Evolutionary conservation across 345 rosid genomes (phyloP), one percentile per base, ranked within the genome.

Genomic region (Erodium maritimum): DNA sequence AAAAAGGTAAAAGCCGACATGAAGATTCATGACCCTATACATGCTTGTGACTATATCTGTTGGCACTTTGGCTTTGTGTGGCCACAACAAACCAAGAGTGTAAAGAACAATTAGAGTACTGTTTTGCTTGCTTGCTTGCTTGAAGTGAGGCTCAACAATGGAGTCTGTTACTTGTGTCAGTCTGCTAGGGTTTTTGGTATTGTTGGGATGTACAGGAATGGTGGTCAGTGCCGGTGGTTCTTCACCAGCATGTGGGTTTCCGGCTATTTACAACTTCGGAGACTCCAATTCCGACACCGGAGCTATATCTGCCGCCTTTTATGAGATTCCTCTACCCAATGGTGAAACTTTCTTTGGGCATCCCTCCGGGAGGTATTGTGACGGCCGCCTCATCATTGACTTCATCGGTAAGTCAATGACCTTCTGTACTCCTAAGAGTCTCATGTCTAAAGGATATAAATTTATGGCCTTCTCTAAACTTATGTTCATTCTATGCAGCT

Each of bases 271-370:
- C 65, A 85, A 85, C 71, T 88, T 85, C n/a, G 95, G 86, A 45
- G 90, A 85, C 78, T 85, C 90, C 16, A 88, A 85, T 66, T 88
- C 86, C 0, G 90, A 88, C 67, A 79, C 87, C 2, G 95, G 91
- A 64, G 90, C 74, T 21, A 75, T 58, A 52, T 80, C 87, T 0
- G 81, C 91, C 0, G 82, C 91, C 21, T 19, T 82, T 0, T 56
- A 68, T 6, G 82, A 73, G 67, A 76, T 80, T 62, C 58, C 68
- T 51, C 61, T 78, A 16, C 95, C 91, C 1, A 77, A 84, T 19
- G 91, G 95, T 17, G 84, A 79, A 74, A 79, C 91, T 57, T 84
- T 87, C 79, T 82, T 87, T 42, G 75, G 87, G 23, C 76, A 72
- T 69, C 85, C 89, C 29, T 66, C 77, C 0, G 95, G 95, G 19